A percentile compares a stretch with the other conserved stretches of the same genome.
Evolutionary conservation across 2,329 filamentous ascomycete species (phyloP).

Genomic region (Pestalotiopsis fici): DNA sequence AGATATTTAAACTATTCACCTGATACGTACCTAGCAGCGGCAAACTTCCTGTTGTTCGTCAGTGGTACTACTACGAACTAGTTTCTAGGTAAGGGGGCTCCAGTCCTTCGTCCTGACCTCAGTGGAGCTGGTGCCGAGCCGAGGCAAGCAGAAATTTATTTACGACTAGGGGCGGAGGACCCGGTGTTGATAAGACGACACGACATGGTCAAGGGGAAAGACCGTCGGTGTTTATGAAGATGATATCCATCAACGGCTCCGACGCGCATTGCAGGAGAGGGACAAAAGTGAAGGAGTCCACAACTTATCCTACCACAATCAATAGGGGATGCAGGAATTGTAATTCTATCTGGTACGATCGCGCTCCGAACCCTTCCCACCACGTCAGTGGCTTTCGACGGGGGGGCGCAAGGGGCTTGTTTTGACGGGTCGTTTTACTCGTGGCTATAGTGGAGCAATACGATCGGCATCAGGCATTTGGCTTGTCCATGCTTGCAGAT

Average conservation of each 20-base stretch:
- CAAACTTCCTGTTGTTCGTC: neutral
- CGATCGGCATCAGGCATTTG: neutral
- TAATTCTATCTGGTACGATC: constrained; percentile 1
- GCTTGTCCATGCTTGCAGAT: neutral
- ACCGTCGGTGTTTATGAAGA: constrained; percentile 1
- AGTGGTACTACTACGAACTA: neutral
- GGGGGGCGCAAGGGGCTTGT: neutral
- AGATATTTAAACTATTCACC: neutral
- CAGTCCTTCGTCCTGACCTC: neutral
- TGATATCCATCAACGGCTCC: neutral
- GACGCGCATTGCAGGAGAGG: neutral
- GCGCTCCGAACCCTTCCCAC: neutral
- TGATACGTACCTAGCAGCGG: neutral
- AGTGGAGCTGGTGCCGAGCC: constrained; percentile 2
- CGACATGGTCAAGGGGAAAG: constrained; percentile 1
- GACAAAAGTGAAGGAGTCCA: neutral
- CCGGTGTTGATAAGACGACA: constrained; percentile 4
- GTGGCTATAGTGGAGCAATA: neutral
- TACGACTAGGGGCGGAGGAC: neutral
- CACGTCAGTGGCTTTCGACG: constrained; percentile 2
- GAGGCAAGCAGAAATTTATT: constrained; percentile 4
- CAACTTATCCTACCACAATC: neutral
- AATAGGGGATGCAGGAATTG: constrained; percentile 2
- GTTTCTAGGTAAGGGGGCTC: neutral
- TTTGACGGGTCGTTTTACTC: neutral